Conservation (phyloP, 2,329 filamentous ascomycete species). For the Grosmannia penicillata region DNA sequence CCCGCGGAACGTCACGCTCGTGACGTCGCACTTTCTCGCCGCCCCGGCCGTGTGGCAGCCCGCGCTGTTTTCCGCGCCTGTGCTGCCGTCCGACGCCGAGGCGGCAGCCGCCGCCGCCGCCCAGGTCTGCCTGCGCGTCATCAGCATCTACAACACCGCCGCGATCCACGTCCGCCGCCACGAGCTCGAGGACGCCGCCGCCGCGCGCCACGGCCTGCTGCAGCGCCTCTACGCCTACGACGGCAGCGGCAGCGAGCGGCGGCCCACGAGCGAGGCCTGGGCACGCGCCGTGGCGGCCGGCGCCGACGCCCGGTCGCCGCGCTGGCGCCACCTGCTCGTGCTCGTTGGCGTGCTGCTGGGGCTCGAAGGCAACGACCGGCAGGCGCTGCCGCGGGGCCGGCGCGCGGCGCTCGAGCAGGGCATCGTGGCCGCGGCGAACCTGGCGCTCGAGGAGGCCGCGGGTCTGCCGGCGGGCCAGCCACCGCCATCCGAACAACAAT, state of each 20-base stretch:
- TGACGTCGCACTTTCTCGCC: constrained; percentile 57
- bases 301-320: constrained; percentile 40
- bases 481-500: constrained; percentile 22
- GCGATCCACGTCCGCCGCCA: constrained; percentile 37
- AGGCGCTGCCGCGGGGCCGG: constrained; percentile 48
- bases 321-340: constrained; percentile 77
- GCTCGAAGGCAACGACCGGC: constrained; percentile 49
- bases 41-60: constrained; percentile 55
- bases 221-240: constrained; percentile 2
- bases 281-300: constrained; percentile 40
- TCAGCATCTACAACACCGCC: constrained; percentile 60
- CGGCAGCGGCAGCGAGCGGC: constrained; percentile 12
- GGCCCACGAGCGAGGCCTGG: constrained; percentile 35
- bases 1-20: constrained; percentile 57
- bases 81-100: no score
- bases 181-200: constrained; percentile 26
- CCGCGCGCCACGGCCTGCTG: constrained; percentile 11
- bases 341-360: constrained; percentile 67
- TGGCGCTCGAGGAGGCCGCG: constrained; percentile 44
- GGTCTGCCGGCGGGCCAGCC: constrained; percentile 19
- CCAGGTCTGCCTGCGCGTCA: constrained; percentile 45
- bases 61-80: no score
- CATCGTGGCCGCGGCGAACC: constrained; percentile 58
- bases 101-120: constrained; percentile 27
- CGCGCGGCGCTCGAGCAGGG: constrained; percentile 56